Conservation (phyloP, 2,329 filamentous ascomycete species). For the Blastomyces gilchristii region DNA sequence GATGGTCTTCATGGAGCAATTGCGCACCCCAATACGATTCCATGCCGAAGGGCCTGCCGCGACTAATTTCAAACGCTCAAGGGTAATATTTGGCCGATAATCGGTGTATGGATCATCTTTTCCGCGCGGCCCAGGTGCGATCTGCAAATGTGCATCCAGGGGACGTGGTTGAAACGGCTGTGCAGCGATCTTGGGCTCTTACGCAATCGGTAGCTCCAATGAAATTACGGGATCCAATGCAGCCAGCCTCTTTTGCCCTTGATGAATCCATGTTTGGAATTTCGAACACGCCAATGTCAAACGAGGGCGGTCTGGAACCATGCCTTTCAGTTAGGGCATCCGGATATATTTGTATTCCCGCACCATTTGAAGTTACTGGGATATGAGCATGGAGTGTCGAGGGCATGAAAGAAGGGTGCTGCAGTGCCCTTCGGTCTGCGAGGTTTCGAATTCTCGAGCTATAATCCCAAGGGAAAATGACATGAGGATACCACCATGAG, state of each 20-base stretch:
- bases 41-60: slow-evolving; percentile 31
- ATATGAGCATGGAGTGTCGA: slow-evolving; percentile 37
- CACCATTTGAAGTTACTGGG: slow-evolving; percentile 31
- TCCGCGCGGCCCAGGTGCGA: neutral
- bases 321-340: slow-evolving; percentile 10
- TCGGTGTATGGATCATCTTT: slow-evolving; percentile 27
- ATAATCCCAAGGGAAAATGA: slow-evolving; percentile 37
- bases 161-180: slow-evolving; percentile 12
- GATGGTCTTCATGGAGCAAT: slow-evolving; percentile 26
- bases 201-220: slow-evolving; percentile 36
- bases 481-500: slow-evolving; percentile 33
- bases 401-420: slow-evolving; percentile 33
- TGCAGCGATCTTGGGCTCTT: slow-evolving; percentile 13
- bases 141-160: slow-evolving; percentile 23
- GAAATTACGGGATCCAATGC: slow-evolving; percentile 39
- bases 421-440: slow-evolving; percentile 31
- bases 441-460: slow-evolving; percentile 32
- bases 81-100: slow-evolving; percentile 26
- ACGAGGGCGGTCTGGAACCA: slow-evolving; percentile 29
- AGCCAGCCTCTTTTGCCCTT: slow-evolving; percentile 38
- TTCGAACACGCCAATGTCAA: slow-evolving; percentile 38
- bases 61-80: slow-evolving; percentile 30
- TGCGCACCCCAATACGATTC: slow-evolving; percentile 34
- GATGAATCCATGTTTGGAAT: slow-evolving; percentile 41
- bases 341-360: slow-evolving; percentile 17